A percentile compares a stretch with the other conserved stretches of the same genome.
Evolutionary conservation across 2,329 filamentous ascomycete genomes (phyloP).

Genomic region (Lachnellula suecica): DNA sequence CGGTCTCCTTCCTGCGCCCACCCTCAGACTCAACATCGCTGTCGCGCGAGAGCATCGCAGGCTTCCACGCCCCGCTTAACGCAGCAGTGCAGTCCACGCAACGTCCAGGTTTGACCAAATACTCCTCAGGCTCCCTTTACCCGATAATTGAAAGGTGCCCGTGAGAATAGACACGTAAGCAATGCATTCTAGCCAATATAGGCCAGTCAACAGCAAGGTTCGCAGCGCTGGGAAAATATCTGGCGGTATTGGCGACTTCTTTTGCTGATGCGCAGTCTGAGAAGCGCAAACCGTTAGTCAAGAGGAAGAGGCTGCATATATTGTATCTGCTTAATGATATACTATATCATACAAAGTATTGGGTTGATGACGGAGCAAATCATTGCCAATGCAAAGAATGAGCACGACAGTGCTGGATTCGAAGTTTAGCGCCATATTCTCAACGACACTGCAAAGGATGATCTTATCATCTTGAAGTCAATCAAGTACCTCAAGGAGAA

Average conservation of each 20-base stretch:
- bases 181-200: slow-evolving; percentile 76
- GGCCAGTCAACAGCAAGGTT: slow-evolving; percentile 65
- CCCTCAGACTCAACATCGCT: slow-evolving; percentile 72
- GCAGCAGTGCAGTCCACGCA: slow-evolving; percentile 70
- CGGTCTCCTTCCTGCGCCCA: slow-evolving; percentile 67
- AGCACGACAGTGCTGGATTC: too few relatives aligned
- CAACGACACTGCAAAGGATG: slow-evolving; percentile 69
- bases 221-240: slow-evolving; percentile 71
- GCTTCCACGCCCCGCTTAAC: slow-evolving; percentile 66
- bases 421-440: too few relatives aligned
- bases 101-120: slow-evolving; percentile 76
- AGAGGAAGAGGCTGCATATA: slow-evolving; percentile 70
- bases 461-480: slow-evolving; percentile 63
- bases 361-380: slow-evolving; percentile 41
- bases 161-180: slow-evolving; percentile 75
- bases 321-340: slow-evolving; percentile 79
- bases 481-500: slow-evolving; percentile 62
- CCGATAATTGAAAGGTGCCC: slow-evolving; percentile 38
- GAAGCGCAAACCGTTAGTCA: slow-evolving; percentile 52
- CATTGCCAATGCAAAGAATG: slow-evolving; percentile 24
- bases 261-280: slow-evolving; percentile 41
- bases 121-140: slow-evolving; percentile 31
- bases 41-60: slow-evolving; percentile 65
- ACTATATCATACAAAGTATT: slow-evolving; percentile 65
- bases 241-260: slow-evolving; percentile 66